These are phyloP conservation scores for Coemansia sp. DNA, from an alignment of 192 early-diverging fungal genomes.

Conservation along the genomic window DNA sequence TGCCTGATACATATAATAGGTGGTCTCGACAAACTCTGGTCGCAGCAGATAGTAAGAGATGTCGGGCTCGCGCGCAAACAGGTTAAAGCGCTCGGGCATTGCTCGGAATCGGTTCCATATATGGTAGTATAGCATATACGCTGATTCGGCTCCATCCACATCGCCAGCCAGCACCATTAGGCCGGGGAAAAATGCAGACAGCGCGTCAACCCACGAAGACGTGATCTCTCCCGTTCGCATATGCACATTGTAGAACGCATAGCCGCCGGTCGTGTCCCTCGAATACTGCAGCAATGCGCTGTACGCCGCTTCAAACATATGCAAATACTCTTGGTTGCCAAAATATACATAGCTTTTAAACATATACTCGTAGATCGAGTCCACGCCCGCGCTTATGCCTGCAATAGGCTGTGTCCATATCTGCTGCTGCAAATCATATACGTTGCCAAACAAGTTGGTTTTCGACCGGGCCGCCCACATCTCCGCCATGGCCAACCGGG, in stretches of 20 bases:
- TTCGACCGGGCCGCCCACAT: constrained; percentile 78
- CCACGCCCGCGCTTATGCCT: constrained; percentile 85
- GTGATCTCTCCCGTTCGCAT: constrained; percentile 66
- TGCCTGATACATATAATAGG: constrained; percentile 87
- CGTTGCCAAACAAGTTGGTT: constrained; percentile 79
- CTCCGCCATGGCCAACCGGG: constrained; percentile 64
- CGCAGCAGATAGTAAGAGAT: constrained; percentile 79
- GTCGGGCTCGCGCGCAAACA: constrained; percentile 59
- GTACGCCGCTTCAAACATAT: constrained; percentile 76
- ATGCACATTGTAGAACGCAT: constrained; percentile 85
- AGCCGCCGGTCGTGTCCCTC: constrained; percentile 64
- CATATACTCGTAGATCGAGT: constrained; percentile 92
- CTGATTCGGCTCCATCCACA: constrained; percentile 75
- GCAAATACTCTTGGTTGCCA: constrained; percentile 74
- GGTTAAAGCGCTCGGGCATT: constrained; percentile 87
- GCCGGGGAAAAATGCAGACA: constrained; percentile 91
- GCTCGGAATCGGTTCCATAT: constrained; percentile 84
- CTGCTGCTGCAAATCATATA: constrained; percentile 67
- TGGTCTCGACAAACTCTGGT: constrained; percentile 94
- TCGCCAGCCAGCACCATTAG: constrained; percentile 90
- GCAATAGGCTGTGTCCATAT: constrained; percentile 54
- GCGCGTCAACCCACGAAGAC: constrained; percentile 80
- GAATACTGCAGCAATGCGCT: constrained; percentile 62
- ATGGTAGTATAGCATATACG: constrained; percentile 79
- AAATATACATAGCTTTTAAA: constrained; percentile 87